Evolutionary conservation across 441 rosid species (phyloP), one percentile per base, ranked within the genome.

Genomic region (Populus hybrid): DNA sequence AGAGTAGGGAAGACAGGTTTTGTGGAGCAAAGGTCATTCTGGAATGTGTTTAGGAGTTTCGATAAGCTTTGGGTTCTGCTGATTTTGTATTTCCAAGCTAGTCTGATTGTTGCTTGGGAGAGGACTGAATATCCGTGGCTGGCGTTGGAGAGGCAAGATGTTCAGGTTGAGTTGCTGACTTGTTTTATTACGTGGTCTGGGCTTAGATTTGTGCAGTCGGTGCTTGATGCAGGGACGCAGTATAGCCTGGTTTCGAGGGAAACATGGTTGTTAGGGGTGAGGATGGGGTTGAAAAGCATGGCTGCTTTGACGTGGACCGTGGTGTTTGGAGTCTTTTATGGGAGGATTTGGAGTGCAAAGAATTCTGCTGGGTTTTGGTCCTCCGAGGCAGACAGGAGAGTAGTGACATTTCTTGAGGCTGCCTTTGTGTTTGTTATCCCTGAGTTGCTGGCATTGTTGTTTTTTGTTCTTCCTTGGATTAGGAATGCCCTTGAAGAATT

Each of bases 11-110:
- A 95, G 83, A 95, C 98, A 1, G 99, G 99, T 14, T 95, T 95
- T 64, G 98, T 95, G 74, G 99, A 95, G 89, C 93, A 92, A 66
- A 86, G 99, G 88, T 90, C 99, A 59, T 95, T 95, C 73, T 91
- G 92, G 88, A 93, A 93, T 64, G 80, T 93, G 72, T 87, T 81
- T 80, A 75, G 99, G 88, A 95, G 97, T 73, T 95, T 95, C 77
- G 98, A 95, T 66, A 82, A 97, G 84, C 84, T 93, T 24, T 95
- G 98, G 98, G 92, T 95, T 81, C 85, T 93, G 96, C 83, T 95
- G 84, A 83, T 90, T 75, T 73, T 95, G 89, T 93, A 85, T 76
- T 83, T 95, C 69, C 99, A 93, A 84, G 94, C 93, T 3, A 91
- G 93, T 26, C 75, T 93, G 36, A 89, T 95, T 70, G 93, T 95